Percentiles rank a stretch among this genome's conserved stretches.
phyloP scores from a whole-genome alignment of 495 filamentous ascomycete genomes.

The Haplographium delicatum region DNA sequence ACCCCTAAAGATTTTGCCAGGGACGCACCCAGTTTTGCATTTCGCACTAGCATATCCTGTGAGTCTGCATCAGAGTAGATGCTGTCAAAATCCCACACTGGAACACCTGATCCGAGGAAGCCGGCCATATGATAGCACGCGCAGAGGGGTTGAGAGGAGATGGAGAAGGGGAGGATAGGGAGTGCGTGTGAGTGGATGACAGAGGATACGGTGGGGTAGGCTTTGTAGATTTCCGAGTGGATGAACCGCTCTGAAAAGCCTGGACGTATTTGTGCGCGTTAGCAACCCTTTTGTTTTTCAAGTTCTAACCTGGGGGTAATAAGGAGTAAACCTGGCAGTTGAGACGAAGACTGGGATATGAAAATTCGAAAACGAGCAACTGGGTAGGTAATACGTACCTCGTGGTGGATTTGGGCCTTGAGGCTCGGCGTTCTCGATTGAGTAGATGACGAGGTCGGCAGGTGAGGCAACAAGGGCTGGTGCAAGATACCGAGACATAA shows the following conservation, averaged over 20 bases:
- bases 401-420: conserved; percentile 27
- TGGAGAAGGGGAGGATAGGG: conserved; percentile 41
- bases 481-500: conserved; percentile 41
- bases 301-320: no score
- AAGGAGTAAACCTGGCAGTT: no score
- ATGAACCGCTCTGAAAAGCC: conserved; percentile 46
- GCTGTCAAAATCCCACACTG: background rate
- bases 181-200: conserved; percentile 45
- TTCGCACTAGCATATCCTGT: conserved; percentile 39
- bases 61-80: background rate
- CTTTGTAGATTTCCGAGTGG: conserved; percentile 46
- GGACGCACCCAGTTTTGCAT: conserved; percentile 27
- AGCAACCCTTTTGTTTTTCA: no score
- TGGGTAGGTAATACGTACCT: no score
- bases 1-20: conserved; percentile 27
- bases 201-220: conserved; percentile 34
- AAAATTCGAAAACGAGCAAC: no score
- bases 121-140: conserved; percentile 42
- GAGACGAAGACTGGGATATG: no score
- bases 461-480: conserved; percentile 38
- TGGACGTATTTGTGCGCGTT: no score
- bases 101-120: conserved; percentile 24
- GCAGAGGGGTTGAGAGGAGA: conserved; percentile 35
- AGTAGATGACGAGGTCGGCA: conserved; percentile 40
- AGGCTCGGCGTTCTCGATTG: conserved; percentile 34